phyloP scores from a whole-genome alignment of 2,329 filamentous ascomycete genomes.

The Apiospora arundinis region DNA sequence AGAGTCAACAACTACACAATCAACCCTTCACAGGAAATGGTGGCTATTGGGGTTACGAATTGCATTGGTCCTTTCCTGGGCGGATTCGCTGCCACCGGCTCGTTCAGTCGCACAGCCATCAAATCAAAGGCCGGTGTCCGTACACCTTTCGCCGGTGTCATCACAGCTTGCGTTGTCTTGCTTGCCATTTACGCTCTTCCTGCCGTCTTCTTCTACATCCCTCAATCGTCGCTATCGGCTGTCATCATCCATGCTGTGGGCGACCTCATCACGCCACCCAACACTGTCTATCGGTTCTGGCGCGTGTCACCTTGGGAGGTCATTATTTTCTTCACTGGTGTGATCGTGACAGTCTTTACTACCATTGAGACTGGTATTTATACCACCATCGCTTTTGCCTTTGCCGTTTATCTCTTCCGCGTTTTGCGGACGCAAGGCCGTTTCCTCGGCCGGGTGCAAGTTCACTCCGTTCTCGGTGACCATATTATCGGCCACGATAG shows the following conservation, averaged over 20 bases:
- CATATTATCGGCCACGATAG: slow-evolving; percentile 70
- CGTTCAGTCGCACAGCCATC: slow-evolving; percentile 95
- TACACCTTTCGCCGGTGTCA: slow-evolving; percentile 87
- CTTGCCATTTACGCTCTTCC: slow-evolving; percentile 89
- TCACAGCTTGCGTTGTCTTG: slow-evolving; percentile 85
- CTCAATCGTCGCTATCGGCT: slow-evolving; percentile 77
- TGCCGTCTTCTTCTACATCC: slow-evolving; percentile 92
- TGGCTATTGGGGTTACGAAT: slow-evolving; percentile 91
- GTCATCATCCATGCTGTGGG: slow-evolving; percentile 97
- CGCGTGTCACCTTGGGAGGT: slow-evolving; percentile 89
- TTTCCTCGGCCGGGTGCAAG: slow-evolving; percentile 82
- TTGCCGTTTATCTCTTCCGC: slow-evolving; percentile 81
- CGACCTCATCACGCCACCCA: slow-evolving; percentile 88
- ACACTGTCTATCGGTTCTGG: slow-evolving; percentile 96
- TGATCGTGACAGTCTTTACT: slow-evolving; percentile 86
- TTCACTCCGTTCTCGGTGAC: slow-evolving; percentile 85
- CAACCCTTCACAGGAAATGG: slow-evolving; percentile 92
- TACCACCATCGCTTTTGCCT: slow-evolving; percentile 78
- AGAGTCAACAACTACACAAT: slow-evolving; percentile 96
- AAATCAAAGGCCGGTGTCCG: slow-evolving; percentile 96
- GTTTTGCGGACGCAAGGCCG: slow-evolving; percentile 82
- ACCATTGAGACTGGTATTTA: slow-evolving; percentile 95
- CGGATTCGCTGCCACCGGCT: slow-evolving; percentile 90
- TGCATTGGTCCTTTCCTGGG: slow-evolving; percentile 90
- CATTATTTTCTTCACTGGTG: slow-evolving; percentile 90